Evolutionary conservation across 2,329 filamentous ascomycete species (phyloP).

Genomic region (Thyridium curvatum): DNA sequence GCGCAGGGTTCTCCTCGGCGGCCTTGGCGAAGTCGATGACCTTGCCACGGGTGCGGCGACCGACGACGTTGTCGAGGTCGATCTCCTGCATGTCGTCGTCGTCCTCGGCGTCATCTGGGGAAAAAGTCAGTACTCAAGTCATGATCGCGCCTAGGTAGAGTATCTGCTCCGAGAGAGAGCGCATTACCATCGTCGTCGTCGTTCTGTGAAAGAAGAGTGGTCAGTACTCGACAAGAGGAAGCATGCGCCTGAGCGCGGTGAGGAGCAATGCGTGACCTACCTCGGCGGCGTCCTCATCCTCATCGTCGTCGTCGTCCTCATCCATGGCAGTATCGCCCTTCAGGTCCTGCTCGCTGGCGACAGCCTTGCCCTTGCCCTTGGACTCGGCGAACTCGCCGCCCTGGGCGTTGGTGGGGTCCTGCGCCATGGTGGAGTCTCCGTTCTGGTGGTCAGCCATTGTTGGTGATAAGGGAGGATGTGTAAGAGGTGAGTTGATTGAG

Average conservation of each 20-base stretch:
- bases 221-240: too few relatives aligned
- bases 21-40: slow-evolving; percentile 92
- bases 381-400: slow-evolving; percentile 24
- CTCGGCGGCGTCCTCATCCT: slow-evolving; percentile 55
- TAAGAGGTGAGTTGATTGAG: slow-evolving; percentile 1
- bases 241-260: too few relatives aligned
- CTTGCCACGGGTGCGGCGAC: slow-evolving; percentile 83
- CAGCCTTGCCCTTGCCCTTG: slow-evolving; percentile 79
- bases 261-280: slow-evolving; percentile 37
- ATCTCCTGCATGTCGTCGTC: slow-evolving; percentile 88
- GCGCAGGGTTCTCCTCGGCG: slow-evolving; percentile 66
- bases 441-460: slow-evolving; percentile 43
- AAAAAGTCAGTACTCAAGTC: slow-evolving; percentile 1
- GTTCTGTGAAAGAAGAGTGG: too few relatives aligned
- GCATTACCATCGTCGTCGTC: too few relatives aligned
- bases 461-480: slow-evolving; percentile 13
- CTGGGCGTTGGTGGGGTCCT: slow-evolving; percentile 33
- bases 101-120: slow-evolving; percentile 62
- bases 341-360: slow-evolving; percentile 40
- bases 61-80: slow-evolving; percentile 83
- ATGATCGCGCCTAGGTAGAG: neutral
- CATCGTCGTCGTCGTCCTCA: slow-evolving; percentile 67
- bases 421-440: slow-evolving; percentile 36
- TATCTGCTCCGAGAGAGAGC: too few relatives aligned
- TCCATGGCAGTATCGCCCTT: slow-evolving; percentile 61